Conservation (phyloP, 164 flowering plant genomes). For the Cinnamomum chago region DNA sequence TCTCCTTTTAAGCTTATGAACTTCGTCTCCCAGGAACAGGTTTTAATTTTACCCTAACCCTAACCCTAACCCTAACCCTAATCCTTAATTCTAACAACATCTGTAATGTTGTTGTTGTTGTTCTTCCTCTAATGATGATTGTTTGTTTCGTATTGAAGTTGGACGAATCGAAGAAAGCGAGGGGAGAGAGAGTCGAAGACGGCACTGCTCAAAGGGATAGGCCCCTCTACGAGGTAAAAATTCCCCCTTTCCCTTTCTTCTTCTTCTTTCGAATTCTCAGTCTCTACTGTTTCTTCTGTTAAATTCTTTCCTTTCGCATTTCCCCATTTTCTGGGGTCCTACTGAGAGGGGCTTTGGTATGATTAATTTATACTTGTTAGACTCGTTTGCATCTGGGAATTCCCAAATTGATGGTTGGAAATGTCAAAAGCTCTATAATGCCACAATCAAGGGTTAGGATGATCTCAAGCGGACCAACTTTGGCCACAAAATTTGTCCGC, state of each 20-base stretch:
- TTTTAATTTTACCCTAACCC: too few relatives aligned
- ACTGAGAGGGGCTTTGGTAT: too few relatives aligned
- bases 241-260: not conserved
- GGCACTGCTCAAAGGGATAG: slow-evolving; percentile 92
- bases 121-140: not conserved
- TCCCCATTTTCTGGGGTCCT: too few relatives aligned
- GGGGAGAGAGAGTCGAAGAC: slow-evolving; percentile 85
- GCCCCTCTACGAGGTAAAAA: slow-evolving; percentile 69
- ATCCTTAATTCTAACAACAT: not conserved
- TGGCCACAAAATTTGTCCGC: too few relatives aligned
- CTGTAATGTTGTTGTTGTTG: not conserved
- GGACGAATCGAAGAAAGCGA: slow-evolving; percentile 57
- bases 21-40: slow-evolving; percentile 89
- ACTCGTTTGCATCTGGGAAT: too few relatives aligned
- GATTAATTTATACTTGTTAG: too few relatives aligned
- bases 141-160: slow-evolving; percentile 41
- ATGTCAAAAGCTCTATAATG: too few relatives aligned
- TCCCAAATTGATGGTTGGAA: too few relatives aligned
- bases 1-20: slow-evolving; percentile 59
- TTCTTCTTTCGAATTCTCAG: not conserved
- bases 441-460: too few relatives aligned
- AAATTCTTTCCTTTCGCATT: not conserved
- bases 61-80: not conserved
- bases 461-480: too few relatives aligned
- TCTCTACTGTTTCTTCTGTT: not conserved